Conservation (phyloP, 768 basidiomycete genomes). For the Coprinellus micaceus region DNA sequence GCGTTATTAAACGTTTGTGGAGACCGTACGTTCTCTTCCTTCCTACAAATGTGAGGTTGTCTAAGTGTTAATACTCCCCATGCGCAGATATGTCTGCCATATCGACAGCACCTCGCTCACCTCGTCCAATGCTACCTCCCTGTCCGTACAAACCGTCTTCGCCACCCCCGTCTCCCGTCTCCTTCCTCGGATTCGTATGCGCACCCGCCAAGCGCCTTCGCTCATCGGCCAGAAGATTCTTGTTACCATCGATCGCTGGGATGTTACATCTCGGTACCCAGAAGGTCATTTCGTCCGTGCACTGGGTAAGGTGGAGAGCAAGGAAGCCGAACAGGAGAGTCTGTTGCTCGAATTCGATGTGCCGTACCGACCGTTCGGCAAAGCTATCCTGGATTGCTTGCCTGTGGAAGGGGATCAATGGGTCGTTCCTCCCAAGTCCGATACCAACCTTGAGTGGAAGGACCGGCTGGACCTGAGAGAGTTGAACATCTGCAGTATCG, state of each 20-base stretch:
- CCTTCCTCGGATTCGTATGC: constrained; percentile 89
- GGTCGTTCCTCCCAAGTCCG: constrained; percentile 81
- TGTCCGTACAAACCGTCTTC: constrained; percentile 87
- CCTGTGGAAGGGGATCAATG: constrained; percentile 87
- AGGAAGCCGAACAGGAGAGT: constrained; percentile 95
- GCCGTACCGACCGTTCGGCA: constrained; percentile 95
- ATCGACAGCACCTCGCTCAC: constrained; percentile 87
- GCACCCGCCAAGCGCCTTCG: constrained; percentile 89
- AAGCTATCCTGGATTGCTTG: constrained; percentile 87
- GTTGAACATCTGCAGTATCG: constrained; percentile 90
- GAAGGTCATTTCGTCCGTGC: constrained; percentile 96
- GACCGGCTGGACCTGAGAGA: constrained; percentile 85
- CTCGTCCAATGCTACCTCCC: constrained; percentile 70
- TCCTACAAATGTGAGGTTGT: constrained; percentile 4
- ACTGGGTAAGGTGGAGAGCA: constrained; percentile 86
- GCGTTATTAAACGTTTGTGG: constrained; percentile 95
- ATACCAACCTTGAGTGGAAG: constrained; percentile 52
- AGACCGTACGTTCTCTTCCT: constrained; percentile 61
- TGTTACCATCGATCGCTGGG: constrained; percentile 93
- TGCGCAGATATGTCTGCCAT: constrained; percentile 83
- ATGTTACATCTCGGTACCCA: constrained; percentile 81
- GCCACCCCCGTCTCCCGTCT: constrained; percentile 89
- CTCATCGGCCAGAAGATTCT: constrained; percentile 93
- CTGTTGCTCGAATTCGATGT: constrained; percentile 92
- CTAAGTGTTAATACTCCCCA: not conserved